These are phyloP conservation scores for Hanseniaspora lindneri DNA, from an alignment of 805 yeast genomes.

Conservation along the genomic window DNA sequence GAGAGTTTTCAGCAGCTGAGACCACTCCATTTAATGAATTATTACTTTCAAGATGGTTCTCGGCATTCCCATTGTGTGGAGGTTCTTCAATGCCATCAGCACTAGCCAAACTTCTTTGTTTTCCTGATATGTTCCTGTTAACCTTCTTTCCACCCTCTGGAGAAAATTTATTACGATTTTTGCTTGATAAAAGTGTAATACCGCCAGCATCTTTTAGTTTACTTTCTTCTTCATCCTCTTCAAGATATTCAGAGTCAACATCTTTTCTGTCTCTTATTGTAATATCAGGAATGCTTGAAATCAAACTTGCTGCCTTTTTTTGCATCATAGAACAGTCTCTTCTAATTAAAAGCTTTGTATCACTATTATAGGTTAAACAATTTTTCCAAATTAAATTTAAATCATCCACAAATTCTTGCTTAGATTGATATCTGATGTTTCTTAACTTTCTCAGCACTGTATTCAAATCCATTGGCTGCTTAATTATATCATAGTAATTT, in stretches of 20 bases:
- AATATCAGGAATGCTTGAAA: conserved; percentile 84
- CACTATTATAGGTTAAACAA: conserved; percentile 85
- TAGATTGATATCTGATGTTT: conserved; percentile 66
- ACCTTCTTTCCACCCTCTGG: background rate
- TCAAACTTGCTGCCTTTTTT: conserved; percentile 61
- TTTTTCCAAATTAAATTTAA: conserved; percentile 90
- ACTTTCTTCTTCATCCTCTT: conserved; percentile 21
- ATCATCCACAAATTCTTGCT: conserved; percentile 87
- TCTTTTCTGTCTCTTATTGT: conserved; percentile 50
- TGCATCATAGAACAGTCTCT: conserved; percentile 95
- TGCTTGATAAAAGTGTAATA: too few species aligned
- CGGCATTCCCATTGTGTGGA: too few species aligned
- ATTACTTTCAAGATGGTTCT: too few species aligned
- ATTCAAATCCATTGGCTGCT: conserved; percentile 90
- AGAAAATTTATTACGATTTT: too few species aligned
- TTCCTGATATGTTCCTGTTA: background rate
- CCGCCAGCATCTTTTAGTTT: conserved; percentile 26
- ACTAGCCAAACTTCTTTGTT: background rate
- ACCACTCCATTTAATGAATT: too few species aligned
- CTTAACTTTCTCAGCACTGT: conserved; percentile 87
- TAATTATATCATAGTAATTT: conserved; percentile 79
- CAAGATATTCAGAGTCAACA: conserved; percentile 23
- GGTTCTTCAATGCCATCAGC: background rate
- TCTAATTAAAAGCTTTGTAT: conserved; percentile 82
- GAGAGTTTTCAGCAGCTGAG: too few species aligned